A percentile compares a stretch with the other conserved stretches of the same genome.
These are phyloP conservation scores for Aspergillus campestris DNA, from an alignment of 495 filamentous ascomycete species.

Conservation along the genomic window DNA sequence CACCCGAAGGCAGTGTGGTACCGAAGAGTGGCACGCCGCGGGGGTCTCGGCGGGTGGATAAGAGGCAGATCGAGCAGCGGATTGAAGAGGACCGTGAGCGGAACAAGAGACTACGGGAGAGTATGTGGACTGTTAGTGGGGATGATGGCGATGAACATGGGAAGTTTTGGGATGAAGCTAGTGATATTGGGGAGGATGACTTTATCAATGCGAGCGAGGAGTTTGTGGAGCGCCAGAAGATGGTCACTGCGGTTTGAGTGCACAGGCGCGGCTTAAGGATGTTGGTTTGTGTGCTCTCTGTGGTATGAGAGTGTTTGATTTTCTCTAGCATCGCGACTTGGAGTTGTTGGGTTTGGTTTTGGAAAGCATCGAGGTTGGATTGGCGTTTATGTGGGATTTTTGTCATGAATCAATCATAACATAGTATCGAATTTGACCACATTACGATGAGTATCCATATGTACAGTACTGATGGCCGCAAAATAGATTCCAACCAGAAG, in stretches of 20 bases:
- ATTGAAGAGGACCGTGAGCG: constrained; percentile 96
- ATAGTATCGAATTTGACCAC: too few relatives aligned
- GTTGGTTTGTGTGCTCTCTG: background rate
- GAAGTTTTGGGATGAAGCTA: constrained; percentile 69
- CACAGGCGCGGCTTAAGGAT: background rate
- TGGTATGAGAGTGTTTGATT: background rate
- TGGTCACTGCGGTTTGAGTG: constrained; percentile 9
- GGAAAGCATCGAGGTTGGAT: too few relatives aligned
- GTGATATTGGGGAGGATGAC: constrained; percentile 80
- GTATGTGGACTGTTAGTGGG: constrained; percentile 73
- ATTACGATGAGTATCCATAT: too few relatives aligned
- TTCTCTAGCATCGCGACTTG: background rate
- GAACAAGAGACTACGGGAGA: constrained; percentile 83
- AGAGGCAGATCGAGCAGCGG: constrained; percentile 82
- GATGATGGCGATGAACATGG: constrained; percentile 54
- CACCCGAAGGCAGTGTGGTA: constrained; percentile 14
- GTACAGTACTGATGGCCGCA: too few relatives aligned
- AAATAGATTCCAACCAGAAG: too few relatives aligned
- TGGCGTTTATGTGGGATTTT: too few relatives aligned
- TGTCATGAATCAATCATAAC: too few relatives aligned
- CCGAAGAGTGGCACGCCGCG: constrained; percentile 25
- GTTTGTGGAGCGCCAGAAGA: constrained; percentile 45
- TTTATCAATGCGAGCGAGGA: constrained; percentile 65
- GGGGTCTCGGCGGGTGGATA: constrained; percentile 53
- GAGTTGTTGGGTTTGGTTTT: background rate